phyloP scores from a whole-genome alignment of 2,329 filamentous ascomycete genomes.

The Neophaeococcomyces aloes region DNA sequence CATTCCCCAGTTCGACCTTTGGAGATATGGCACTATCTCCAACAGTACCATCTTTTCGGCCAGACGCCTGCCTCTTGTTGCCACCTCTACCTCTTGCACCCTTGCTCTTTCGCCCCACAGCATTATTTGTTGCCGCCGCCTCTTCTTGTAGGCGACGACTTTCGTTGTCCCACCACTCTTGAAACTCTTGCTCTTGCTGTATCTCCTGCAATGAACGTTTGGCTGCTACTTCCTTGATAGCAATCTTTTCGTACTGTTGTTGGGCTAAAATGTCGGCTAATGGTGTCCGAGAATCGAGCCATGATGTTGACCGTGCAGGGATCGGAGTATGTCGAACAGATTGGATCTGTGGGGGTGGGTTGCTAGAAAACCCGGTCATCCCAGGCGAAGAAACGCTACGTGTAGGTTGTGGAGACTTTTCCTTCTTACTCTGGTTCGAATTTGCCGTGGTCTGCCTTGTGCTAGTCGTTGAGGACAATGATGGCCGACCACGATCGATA shows the following conservation, averaged over 20 bases:
- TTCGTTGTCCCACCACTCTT: slow-evolving; percentile 92
- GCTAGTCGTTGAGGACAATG: not conserved
- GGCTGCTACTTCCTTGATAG: slow-evolving; percentile 65
- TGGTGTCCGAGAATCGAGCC: slow-evolving; percentile 35
- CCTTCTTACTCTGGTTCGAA: not conserved
- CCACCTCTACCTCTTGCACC: slow-evolving; percentile 23
- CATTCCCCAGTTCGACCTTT: not conserved
- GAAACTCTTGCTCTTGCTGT: slow-evolving; percentile 91
- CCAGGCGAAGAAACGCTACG: slow-evolving; percentile 16
- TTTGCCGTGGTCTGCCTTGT: not conserved
- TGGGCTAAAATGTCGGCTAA: slow-evolving; percentile 83
- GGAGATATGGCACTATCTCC: not conserved
- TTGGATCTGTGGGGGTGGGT: slow-evolving; percentile 27
- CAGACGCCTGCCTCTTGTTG: slow-evolving; percentile 17
- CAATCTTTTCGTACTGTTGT: slow-evolving; percentile 73
- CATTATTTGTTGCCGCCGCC: slow-evolving; percentile 31
- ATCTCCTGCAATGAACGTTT: slow-evolving; percentile 90
- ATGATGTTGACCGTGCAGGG: slow-evolving; percentile 19
- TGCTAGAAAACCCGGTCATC: slow-evolving; percentile 24
- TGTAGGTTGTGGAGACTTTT: slow-evolving; percentile 8
- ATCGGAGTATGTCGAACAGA: slow-evolving; percentile 37
- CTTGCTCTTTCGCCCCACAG: slow-evolving; percentile 30
- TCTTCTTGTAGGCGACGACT: slow-evolving; percentile 60
- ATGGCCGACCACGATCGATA: not conserved
- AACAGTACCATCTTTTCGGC: slow-evolving; percentile 14